Evolutionary conservation across 352 stramenopile species (phyloP).

Genomic region (Globisporangium splendens): DNA sequence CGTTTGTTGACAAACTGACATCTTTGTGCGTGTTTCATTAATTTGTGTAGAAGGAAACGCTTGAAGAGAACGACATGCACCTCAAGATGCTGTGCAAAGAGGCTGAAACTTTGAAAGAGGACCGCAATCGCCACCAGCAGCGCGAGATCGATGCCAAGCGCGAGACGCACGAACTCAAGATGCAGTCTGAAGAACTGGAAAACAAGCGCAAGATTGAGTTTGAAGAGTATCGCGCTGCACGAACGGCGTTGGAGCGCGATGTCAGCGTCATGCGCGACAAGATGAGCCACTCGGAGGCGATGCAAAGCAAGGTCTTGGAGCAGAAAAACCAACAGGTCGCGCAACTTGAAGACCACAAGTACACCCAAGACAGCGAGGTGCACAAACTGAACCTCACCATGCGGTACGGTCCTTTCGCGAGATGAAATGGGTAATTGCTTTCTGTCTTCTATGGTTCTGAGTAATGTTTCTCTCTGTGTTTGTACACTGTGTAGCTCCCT

Average conservation of each 20-base stretch:
- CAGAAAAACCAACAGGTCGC: conserved; percentile 56
- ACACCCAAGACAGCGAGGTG: conserved; percentile 48
- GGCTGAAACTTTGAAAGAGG: conserved; percentile 36
- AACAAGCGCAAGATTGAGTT: conserved; percentile 57
- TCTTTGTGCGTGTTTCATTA: not conserved
- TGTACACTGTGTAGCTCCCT: conserved; percentile 8
- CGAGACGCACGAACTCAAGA: conserved; percentile 52
- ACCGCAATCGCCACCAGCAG: conserved; percentile 61
- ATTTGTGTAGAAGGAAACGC: conserved; percentile 32
- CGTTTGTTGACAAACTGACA: not conserved
- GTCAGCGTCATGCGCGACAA: conserved; percentile 48
- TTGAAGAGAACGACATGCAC: conserved; percentile 50
- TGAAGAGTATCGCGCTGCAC: conserved; percentile 57
- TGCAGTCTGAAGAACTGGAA: conserved; percentile 72
- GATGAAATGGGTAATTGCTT: no score
- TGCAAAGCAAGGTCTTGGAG: conserved; percentile 36
- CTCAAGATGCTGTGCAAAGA: conserved; percentile 46
- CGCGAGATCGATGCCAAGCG: conserved; percentile 55
- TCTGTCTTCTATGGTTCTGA: not conserved
- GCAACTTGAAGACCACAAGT: conserved; percentile 63
- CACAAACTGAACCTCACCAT: conserved; percentile 36
- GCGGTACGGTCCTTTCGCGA: conserved; percentile 20
- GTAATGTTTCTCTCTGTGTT: not conserved
- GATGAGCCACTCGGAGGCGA: conserved; percentile 37
- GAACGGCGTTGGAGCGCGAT: conserved; percentile 54